phyloP scores from a whole-genome alignment of 495 filamentous ascomycete genomes.

The Xylaria castorea region DNA sequence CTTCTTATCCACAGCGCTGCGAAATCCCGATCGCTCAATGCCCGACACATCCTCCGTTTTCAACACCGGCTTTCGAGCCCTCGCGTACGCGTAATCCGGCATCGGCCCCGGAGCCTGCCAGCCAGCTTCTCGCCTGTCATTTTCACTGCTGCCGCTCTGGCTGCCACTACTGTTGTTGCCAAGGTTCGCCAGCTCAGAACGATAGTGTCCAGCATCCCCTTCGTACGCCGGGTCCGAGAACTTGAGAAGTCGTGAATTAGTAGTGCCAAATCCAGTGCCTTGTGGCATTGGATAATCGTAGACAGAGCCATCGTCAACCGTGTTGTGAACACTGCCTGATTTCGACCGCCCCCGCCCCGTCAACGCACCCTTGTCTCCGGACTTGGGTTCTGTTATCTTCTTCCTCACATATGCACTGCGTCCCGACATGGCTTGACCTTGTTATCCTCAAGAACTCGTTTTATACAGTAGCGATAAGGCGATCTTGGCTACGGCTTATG shows the following conservation, averaged over 20 bases:
- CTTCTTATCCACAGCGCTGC: slow-evolving; percentile 59
- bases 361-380: slow-evolving; percentile 30
- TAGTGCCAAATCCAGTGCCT: slow-evolving; percentile 47
- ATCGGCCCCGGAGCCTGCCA: slow-evolving; percentile 38
- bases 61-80: slow-evolving; percentile 50
- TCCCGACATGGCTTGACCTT: slow-evolving; percentile 54
- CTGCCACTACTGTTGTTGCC: slow-evolving; percentile 45
- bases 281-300: slow-evolving; percentile 45
- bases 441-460: not conserved
- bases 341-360: slow-evolving; percentile 37
- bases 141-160: slow-evolving; percentile 49
- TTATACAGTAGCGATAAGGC: not conserved
- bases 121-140: slow-evolving; percentile 40
- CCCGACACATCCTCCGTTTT: slow-evolving; percentile 56
- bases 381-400: slow-evolving; percentile 56
- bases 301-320: slow-evolving; percentile 48
- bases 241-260: slow-evolving; percentile 51
- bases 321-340: slow-evolving; percentile 35
- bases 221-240: slow-evolving; percentile 47
- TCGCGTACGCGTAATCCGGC: slow-evolving; percentile 52
- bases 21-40: slow-evolving; percentile 59
- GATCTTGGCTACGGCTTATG: not conserved
- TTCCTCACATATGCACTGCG: slow-evolving; percentile 62
- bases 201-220: slow-evolving; percentile 39
- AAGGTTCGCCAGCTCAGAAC: slow-evolving; percentile 35